Base-by-base conservation (phyloP, 306 rosid species). In the Delonix regia region DNA sequence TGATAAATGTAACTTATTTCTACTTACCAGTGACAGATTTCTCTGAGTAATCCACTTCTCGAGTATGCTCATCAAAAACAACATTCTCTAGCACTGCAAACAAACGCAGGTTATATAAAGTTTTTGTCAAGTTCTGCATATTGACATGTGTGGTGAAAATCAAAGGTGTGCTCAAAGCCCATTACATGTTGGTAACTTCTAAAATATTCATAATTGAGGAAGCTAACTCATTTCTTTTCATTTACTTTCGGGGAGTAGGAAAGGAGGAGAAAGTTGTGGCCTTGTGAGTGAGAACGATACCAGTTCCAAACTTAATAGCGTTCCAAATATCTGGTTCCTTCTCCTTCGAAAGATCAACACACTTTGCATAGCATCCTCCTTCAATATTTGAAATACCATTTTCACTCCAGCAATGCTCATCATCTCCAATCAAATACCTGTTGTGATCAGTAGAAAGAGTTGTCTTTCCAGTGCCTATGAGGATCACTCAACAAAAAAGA, bases 291-390 rank as follows among this genome's bases (percentile, higher is more conserved):
- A 68, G 8, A 69, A 11, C 44, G 62, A 56, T 86, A 90, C 92
- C 93, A n/a, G 96, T 83, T 62, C 96, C 96, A 74, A 93, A 93
- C 80, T 85, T 93, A 77, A 93, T 90, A 55, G 96, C 92, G 68
- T 87, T 93, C 91, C 94, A 93, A 65, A 93, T 90, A 52, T 93
- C 92, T 19, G 94, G 97, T 41, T 92, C 97, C 56, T 88, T 90
- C 7, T 90, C 96, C 77, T 51, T 74, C 10, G 96, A 87, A 69
- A 92, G 88, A 80, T 90, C 97, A 39, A 90, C 83, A 83, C 96
- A 92, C 81, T 92, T 92, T 34, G 97, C 96, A 68, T 92, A 90
- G 87, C 94, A 92, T 38, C 97, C 97, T 34, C 97, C 96, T 90
- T 90, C 97, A 19, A 90, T 92, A 79, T 92, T 92, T 9, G 96